Base-by-base conservation (phyloP, 495 filamentous ascomycete species). In the Glarea lozoyensis region DNA sequence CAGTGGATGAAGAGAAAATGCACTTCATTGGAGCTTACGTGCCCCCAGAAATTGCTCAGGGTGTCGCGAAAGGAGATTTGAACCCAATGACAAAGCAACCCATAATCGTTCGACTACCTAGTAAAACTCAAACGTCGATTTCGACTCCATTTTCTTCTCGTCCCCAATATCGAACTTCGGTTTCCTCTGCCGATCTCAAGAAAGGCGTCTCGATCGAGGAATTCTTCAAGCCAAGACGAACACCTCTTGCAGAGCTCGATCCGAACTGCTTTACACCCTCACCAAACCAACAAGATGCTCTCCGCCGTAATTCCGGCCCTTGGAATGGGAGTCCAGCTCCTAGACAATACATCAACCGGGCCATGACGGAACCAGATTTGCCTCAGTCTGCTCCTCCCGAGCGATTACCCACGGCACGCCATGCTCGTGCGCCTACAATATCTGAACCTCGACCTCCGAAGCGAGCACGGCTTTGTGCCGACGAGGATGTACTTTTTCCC, bases 81-180 rank as follows among this genome's bases (percentile, higher is more conserved):
- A 81, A 97, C 59, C 92, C 92, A 12, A 88, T 87, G 46, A 93
- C 87, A 12, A 96, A 94, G 60, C 55, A 79, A 34, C 70, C 69
- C 2, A 81, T 94, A 42, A 35, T 68, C 21, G 35, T 77, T 50
- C 20, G 55, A 45, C 15, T 6, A 6, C 2, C 56, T 23, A 15
- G 59, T 19, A 54, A 67, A 59, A 46, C 67, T 56, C 66, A 60
- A 56, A 68, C 58, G 50, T 53, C 11, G 50, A 41, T 18, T 31
- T 55, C 41, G 50, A 48, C 20, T 31, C 45, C 40, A 43, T 60
- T 41, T 23, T 9, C 36, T 34, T 43, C 53, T 29, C 49, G 43
- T 27, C 9, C 36, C 11, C 33, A 45, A 25, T 43, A 38, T 20
- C 39, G 37, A 10, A 62, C 24, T 48, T 69, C 20, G 61, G 64